Conservation (phyloP, 1,139 yeast genomes). For the Kodamaea suecica region DNA sequence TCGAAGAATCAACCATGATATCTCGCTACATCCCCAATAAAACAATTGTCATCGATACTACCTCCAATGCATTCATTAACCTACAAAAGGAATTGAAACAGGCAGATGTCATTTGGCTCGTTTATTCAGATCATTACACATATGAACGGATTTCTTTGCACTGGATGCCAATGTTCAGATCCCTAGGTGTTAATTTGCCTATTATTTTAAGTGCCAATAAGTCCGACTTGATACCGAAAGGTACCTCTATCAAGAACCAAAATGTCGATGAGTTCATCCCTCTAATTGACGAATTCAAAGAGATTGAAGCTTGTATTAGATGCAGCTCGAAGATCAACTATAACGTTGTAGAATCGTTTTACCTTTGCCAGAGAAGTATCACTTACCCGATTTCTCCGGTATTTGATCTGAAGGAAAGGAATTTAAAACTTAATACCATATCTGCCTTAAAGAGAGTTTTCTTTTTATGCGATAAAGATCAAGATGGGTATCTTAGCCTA, state of each 20-base stretch:
- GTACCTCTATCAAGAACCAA: slow-evolving; percentile 27
- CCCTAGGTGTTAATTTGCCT: slow-evolving; percentile 89
- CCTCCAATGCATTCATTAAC: slow-evolving; percentile 57
- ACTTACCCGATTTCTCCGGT: slow-evolving; percentile 93
- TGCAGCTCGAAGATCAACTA: slow-evolving; percentile 78
- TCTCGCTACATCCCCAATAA: slow-evolving; percentile 56
- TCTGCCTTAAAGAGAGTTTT: slow-evolving; percentile 79
- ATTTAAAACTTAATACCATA: slow-evolving; percentile 71
- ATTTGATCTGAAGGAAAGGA: slow-evolving; percentile 87
- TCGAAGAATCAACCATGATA: slow-evolving; percentile 14
- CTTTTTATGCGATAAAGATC: slow-evolving; percentile 82
- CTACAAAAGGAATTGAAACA: slow-evolving; percentile 73
- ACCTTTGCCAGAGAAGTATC: slow-evolving; percentile 87
- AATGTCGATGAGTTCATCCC: slow-evolving; percentile 80
- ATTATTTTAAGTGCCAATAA: slow-evolving; percentile 89
- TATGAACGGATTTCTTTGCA: slow-evolving; percentile 86
- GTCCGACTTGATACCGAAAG: slow-evolving; percentile 43
- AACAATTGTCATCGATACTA: slow-evolving; percentile 77
- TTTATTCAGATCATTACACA: slow-evolving; percentile 89
- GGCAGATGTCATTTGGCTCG: slow-evolving; percentile 91
- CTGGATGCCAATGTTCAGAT: slow-evolving; percentile 92
- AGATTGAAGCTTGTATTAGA: slow-evolving; percentile 85
- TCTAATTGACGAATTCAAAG: slow-evolving; percentile 83
- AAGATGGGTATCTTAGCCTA: slow-evolving; percentile 76
- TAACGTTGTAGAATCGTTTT: slow-evolving; percentile 87